Conservation (phyloP, 2,329 filamentous ascomycete genomes). For the Arthrobotrys entomopaga region DNA sequence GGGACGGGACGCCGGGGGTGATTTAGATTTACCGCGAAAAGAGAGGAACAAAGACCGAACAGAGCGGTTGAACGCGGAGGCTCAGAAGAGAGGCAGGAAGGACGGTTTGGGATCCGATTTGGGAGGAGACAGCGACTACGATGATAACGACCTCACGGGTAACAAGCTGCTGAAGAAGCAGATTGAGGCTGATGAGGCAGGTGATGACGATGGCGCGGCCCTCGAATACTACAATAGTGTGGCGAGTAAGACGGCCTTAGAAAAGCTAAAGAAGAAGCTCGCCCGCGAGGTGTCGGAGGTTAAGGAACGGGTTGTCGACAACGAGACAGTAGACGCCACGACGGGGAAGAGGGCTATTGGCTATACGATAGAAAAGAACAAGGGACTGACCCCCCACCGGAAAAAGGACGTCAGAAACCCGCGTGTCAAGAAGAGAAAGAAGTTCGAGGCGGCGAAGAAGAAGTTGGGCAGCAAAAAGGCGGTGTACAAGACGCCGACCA, state of each 20-base stretch:
- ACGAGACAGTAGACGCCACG: conserved; percentile 65
- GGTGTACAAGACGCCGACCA: conserved; percentile 73
- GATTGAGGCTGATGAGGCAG: conserved; percentile 56
- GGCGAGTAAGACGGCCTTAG: conserved; percentile 63
- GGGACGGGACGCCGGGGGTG: conserved; percentile 78
- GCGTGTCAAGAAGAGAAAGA: conserved; percentile 96
- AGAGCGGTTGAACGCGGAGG: conserved; percentile 85
- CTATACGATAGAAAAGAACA: conserved; percentile 97
- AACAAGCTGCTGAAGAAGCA: conserved; percentile 56
- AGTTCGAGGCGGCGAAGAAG: conserved; percentile 97
- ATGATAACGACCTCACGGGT: conserved; percentile 46
- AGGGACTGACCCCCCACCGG: conserved; percentile 86
- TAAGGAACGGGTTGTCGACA: conserved; percentile 70
- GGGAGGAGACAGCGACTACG: conserved; percentile 65
- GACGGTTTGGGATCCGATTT: conserved; percentile 70
- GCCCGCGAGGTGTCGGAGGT: conserved; percentile 74
- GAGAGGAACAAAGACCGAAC: conserved; percentile 88
- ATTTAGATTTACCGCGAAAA: conserved; percentile 84
- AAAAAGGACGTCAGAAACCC: conserved; percentile 97
- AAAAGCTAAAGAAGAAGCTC: conserved; percentile 71
- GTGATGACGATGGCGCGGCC: conserved; percentile 61
- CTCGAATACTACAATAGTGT: conserved; percentile 93
- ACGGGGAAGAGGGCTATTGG: conserved; percentile 88
- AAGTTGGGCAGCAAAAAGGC: conserved; percentile 88
- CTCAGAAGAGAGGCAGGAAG: conserved; percentile 74